Base-by-base conservation (phyloP, 176 grass and related monocot genomes). In the Bonia amplexicaulis region DNA sequence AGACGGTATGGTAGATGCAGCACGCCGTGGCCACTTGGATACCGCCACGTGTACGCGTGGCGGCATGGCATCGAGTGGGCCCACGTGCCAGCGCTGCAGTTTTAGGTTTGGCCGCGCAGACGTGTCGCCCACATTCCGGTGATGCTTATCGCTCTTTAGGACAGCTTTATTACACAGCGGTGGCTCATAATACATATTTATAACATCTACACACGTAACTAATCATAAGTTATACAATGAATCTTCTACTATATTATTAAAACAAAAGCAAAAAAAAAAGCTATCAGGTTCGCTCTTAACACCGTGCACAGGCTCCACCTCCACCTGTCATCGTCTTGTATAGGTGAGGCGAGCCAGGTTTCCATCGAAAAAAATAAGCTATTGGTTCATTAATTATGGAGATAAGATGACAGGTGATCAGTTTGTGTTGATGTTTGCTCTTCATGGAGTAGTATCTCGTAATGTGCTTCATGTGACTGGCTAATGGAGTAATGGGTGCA, bases 381-480 rank as follows among this genome's bases (percentile, higher is more conserved):
- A 61, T 22, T 22, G 59, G 45, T 12, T 41, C 9, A 29, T 69
- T 65, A 46, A 65, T 65, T 53, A 10, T 5, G 58, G 35, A 17
- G 69, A 46, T 64, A 71, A 42, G 64, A 8, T 6, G 87, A 12
- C 33, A 29, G 26, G 12, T 15, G 54, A 23, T 45, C 55, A 39
- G 4, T 12, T 59, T 25, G 57, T 45, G 17, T n/a, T 35, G 61
- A 33, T 60, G 63, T 26, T n/a, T n/a, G 35, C 1, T 53, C 16
- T n/a, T 1, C 57, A 13, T 6, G 47, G 2, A 27, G 42, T 54
- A 57, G 3, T 29, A 3, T 55, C 19, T 27, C 10, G 49, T 41
- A 51, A 29, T 59, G 74, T 70, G 63, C 31, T 53, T 89, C 71
- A 54, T 63, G 83, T 54, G 66, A 78, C 22, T 51, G 22, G 71